These are phyloP conservation scores for Epichloe sibirici DNA, from an alignment of 2,329 filamentous ascomycete genomes.

Conservation along the genomic window DNA sequence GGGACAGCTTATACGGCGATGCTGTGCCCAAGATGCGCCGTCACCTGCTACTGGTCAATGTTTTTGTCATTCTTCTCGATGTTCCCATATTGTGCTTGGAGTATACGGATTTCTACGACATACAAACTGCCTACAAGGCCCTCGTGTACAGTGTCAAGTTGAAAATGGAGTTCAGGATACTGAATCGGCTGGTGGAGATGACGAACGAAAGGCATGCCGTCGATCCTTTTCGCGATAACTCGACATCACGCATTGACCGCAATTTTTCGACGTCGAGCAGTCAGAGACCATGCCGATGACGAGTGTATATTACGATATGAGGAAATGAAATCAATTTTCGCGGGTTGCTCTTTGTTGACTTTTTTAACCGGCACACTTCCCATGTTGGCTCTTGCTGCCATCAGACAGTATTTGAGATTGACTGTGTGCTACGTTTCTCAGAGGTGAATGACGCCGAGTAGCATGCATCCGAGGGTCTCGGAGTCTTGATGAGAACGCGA, in stretches of 20 bases:
- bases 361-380: too few species aligned
- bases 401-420: too few species aligned
- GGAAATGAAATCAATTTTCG: too few species aligned
- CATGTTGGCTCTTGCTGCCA: too few species aligned
- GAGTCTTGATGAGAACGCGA: too few species aligned
- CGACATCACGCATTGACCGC: background rate
- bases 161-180: slow-evolving; percentile 21
- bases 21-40: slow-evolving; percentile 10
- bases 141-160: slow-evolving; percentile 22
- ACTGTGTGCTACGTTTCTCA: too few species aligned
- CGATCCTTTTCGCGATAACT: background rate
- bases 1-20: slow-evolving; percentile 15
- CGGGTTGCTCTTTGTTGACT: too few species aligned
- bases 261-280: background rate
- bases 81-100: slow-evolving; percentile 20
- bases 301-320: background rate
- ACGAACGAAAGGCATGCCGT: slow-evolving; percentile 1
- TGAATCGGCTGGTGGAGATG: slow-evolving; percentile 20
- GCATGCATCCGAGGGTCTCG: too few species aligned
- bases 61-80: slow-evolving; percentile 29
- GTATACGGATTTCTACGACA: slow-evolving; percentile 15
- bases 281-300: background rate
- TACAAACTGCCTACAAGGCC: slow-evolving; percentile 20
- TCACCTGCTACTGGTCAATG: slow-evolving; percentile 29
- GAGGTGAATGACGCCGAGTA: too few species aligned